These are phyloP conservation scores for Solanum hybrid DNA, from an alignment of 305 asterid species.

Conservation along the genomic window DNA sequence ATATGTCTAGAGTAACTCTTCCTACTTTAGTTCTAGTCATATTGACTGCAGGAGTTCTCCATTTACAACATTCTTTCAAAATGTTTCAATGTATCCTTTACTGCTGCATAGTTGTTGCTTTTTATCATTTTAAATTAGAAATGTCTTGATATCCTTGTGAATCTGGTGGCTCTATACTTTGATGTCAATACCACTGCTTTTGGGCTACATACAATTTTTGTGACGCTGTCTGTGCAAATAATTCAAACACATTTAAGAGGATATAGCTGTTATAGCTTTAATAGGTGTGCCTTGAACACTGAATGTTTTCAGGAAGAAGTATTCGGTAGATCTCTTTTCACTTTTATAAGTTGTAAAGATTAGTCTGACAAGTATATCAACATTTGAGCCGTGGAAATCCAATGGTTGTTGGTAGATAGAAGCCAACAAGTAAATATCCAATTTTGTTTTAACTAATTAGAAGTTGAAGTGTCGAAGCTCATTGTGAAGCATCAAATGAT, in stretches of 20 bases:
- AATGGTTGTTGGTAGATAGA: background rate
- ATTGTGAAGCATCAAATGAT: background rate
- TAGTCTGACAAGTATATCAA: background rate
- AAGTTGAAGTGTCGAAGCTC: background rate
- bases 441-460: background rate
- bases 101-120: background rate
- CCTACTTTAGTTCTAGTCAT: background rate
- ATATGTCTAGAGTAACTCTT: background rate
- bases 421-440: background rate
- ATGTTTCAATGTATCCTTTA: background rate
- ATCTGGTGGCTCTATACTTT: background rate
- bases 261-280: background rate
- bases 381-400: background rate
- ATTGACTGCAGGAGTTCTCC: background rate
- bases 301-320: background rate
- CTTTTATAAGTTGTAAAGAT: background rate
- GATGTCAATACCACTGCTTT: background rate
- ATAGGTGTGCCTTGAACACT: background rate
- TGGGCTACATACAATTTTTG: background rate
- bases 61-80: background rate
- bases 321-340: background rate
- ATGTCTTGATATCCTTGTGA: background rate
- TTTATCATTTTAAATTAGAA: background rate
- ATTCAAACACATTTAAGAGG: background rate
- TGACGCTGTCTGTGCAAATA: background rate